Evolutionary conservation across 2,329 filamentous ascomycete species (phyloP).

Genomic region (Eutypella sp.): DNA sequence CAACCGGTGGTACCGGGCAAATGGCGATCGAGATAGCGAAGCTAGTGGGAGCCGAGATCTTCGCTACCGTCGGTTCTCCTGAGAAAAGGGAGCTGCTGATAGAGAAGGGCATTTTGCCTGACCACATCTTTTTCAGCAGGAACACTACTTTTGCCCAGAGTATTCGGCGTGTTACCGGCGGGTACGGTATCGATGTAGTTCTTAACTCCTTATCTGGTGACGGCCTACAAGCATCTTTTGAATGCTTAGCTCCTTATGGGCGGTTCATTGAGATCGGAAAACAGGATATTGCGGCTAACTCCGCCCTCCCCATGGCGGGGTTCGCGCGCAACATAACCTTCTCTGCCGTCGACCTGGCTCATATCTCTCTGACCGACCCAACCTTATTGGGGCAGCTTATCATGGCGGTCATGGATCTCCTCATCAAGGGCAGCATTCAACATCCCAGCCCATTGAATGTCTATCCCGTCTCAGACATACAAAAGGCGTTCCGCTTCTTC

Average conservation of each 20-base stretch:
- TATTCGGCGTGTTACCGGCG: background rate
- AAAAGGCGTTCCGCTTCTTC: background rate
- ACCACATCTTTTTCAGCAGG: background rate
- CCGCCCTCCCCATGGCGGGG: background rate
- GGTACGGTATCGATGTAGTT: background rate
- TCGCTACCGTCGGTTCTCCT: slow-evolving; percentile 22
- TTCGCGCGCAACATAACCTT: background rate
- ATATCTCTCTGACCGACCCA: background rate
- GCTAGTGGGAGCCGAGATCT: slow-evolving; percentile 20
- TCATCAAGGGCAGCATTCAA: background rate
- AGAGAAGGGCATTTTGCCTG: background rate
- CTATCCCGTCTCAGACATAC: background rate
- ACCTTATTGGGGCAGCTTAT: background rate
- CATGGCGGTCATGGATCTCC: background rate
- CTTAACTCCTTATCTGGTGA: background rate
- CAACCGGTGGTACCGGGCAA: slow-evolving; percentile 13
- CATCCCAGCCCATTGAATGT: background rate
- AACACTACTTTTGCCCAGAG: background rate
- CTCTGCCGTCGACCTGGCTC: background rate
- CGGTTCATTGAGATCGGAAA: slow-evolving; percentile 38
- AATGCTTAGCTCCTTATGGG: slow-evolving; percentile 36
- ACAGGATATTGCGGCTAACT: slow-evolving; percentile 17
- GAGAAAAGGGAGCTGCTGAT: slow-evolving; percentile 3
- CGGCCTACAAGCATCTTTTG: slow-evolving; percentile 32
- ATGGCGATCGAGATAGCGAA: slow-evolving; percentile 13